Evolutionary conservation across 805 yeast species (phyloP).

Genomic region (Lachancea fermentati): DNA sequence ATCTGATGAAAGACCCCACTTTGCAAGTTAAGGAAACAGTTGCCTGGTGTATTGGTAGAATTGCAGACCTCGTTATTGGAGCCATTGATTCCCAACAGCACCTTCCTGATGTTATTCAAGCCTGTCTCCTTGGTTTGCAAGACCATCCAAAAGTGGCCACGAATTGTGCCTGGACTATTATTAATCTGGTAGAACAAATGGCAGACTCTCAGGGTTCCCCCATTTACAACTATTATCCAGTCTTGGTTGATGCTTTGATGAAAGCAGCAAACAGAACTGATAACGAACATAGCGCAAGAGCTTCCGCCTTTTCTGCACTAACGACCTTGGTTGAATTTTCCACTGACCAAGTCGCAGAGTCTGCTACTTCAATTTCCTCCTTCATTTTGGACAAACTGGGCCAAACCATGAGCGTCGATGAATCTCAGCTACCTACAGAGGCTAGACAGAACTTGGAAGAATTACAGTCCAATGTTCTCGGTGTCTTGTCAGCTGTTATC

Average conservation of each 20-base stretch:
- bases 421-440: slow-evolving; percentile 58
- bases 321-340: slow-evolving; percentile 74
- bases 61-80: slow-evolving; percentile 78
- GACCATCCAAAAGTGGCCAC: slow-evolving; percentile 92
- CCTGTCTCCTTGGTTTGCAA: slow-evolving; percentile 71
- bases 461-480: slow-evolving; percentile 73
- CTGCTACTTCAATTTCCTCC: slow-evolving; percentile 67
- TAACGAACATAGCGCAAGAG: slow-evolving; percentile 82
- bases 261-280: slow-evolving; percentile 65
- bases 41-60: slow-evolving; percentile 97
- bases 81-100: slow-evolving; percentile 63
- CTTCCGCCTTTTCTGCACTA: slow-evolving; percentile 95
- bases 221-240: slow-evolving; percentile 68
- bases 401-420: slow-evolving; percentile 54
- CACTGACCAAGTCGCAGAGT: slow-evolving; percentile 60
- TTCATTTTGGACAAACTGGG: slow-evolving; percentile 71
- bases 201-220: slow-evolving; percentile 45
- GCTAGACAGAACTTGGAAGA: slow-evolving; percentile 79
- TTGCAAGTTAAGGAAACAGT: slow-evolving; percentile 94
- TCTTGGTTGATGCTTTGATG: slow-evolving; percentile 63
- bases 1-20: slow-evolving; percentile 64
- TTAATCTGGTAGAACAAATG: slow-evolving; percentile 84
- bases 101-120: slow-evolving; percentile 66
- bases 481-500: slow-evolving; percentile 74
- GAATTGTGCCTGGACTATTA: slow-evolving; percentile 97